Evolutionary conservation across 768 basidiomycete genomes (phyloP), one percentile per base, ranked within the genome.

Genomic region (Boletus edulis): DNA sequence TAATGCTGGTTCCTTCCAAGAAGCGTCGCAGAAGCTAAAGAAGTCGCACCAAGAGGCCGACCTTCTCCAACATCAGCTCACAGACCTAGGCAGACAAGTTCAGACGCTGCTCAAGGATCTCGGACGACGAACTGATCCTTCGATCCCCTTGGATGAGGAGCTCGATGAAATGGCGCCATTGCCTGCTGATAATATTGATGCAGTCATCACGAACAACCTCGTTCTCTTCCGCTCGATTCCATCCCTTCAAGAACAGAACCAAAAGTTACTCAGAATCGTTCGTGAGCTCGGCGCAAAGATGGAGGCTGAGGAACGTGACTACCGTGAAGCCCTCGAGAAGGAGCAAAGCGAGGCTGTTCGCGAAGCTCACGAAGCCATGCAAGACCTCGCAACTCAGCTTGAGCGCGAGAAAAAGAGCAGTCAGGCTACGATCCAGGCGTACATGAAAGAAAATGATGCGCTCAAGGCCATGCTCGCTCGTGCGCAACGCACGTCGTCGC

Each of bases 361-460:
- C 35, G 93, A 97, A 71, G 96, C 96, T 0, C 89, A 94, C 55
- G 86, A 90, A 51, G 86, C 91, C 1, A 94, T 98, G 62, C 81
- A 86, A 55, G 82, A 86, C 37, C 76, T 98, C 17, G 85, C 85
- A 17, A 76, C 82, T 14, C 87, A 94, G 67, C 75, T 97, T 13
- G 91, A 95, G 58, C 75, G 79, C 39, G 86, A 93, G 71, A 86
- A 89, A 72, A 84, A 83, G 70, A 78, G 76, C 67, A 79, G 81
- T 65, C 86, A 89, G 34, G 72, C 73, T n/a, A 78, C 85, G 43
- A 85, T 91, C 40, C 86, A 91, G 63, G 85, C 88, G 10, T 90
- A 89, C 54, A 81, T 88, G 72, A 90, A 90, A 71, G 96, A 98
- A 72, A 76, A 93, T 6, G 97, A 97, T 61, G 82, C 91, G 43